Evolutionary conservation across 371 early-diverging fungal species (phyloP), one percentile per base, ranked within the genome.

Genomic region (Rhizopus stolonifer): DNA sequence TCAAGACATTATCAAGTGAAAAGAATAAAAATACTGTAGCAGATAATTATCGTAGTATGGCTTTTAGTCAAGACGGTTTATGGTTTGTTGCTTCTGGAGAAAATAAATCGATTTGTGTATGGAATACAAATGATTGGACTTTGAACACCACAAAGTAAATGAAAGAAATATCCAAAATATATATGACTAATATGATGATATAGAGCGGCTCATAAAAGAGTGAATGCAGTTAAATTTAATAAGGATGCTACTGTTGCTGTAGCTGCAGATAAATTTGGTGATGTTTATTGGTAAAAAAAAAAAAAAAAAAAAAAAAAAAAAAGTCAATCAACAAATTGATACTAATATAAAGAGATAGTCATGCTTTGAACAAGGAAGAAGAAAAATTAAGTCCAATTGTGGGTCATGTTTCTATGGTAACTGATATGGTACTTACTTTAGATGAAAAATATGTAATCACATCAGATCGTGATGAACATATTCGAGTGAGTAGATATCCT

Each of bases 251-350:
- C 69, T 13, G 42, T 72, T 36, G 66, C 95, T 49, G 38, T 93
- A 9, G 81, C 85, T 7, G 95, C 87, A n/a, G 98, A 98, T 71
- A 95, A 95, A 69, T 95, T 94, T 77, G 98, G 98, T 14, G 98
- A 98, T 77, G 88, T 91, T 19, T 90, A 91, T 65, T 72, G 85
- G 84, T 88, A 80, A 52, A 49, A n/a, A 21, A 10, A 36, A 43
- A 36, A 23, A 31, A 2, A 36, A 15, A n/a, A 39, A 43, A 36
- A 23, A 31, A 2, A 36, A 36, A 11, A 5, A n/a, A 1, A 34
- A 34, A 15, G 5, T 5, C 15, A 36, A 8, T 14, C 29, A 29
- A 11, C 29, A 29, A 11, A 29, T 29, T 1, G 29, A 29, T 29
- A 29, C 6, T 11, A 29, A n/a, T n/a, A n/a, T n/a, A n/a, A n/a